Evolutionary conservation across 345 rosid genomes (phyloP).

Genomic region (Dipteronia sinensis): DNA sequence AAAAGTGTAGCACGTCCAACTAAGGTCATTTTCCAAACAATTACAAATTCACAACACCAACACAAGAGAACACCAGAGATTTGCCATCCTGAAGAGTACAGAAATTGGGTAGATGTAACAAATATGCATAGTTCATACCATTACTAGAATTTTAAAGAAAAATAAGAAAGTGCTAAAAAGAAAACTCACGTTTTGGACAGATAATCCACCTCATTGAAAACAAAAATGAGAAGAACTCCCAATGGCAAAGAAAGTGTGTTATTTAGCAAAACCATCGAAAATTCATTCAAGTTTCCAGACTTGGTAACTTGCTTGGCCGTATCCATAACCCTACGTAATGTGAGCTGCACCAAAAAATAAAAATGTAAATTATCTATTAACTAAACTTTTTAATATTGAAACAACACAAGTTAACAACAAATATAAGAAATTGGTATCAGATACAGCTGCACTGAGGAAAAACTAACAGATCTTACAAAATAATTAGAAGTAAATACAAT

Average conservation of each 20-base stretch:
- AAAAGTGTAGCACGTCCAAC: neutral
- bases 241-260: conserved; percentile 91
- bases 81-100: conserved; percentile 1
- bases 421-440: conserved; percentile 9
- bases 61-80: neutral
- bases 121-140: neutral
- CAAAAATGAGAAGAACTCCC: conserved; percentile 69
- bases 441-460: neutral
- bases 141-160: conserved; percentile 1
- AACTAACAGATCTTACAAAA: neutral
- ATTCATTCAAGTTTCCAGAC: conserved; percentile 92
- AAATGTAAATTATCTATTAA: conserved; percentile 16
- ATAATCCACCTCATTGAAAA: conserved; percentile 88
- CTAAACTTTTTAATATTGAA: neutral
- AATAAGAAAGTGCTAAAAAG: neutral
- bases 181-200: conserved; percentile 71
- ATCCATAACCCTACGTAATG: conserved; percentile 93
- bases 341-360: conserved; percentile 60
- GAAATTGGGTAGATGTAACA: neutral
- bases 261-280: conserved; percentile 96
- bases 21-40: neutral
- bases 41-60: neutral
- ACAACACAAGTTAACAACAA: conserved; percentile 2
- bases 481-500: neutral
- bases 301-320: conserved; percentile 89